A percentile compares a stretch with the other conserved stretches of the same genome.
phyloP scores from a whole-genome alignment of 1,139 yeast species.

The Hyphopichia khmerensis region DNA sequence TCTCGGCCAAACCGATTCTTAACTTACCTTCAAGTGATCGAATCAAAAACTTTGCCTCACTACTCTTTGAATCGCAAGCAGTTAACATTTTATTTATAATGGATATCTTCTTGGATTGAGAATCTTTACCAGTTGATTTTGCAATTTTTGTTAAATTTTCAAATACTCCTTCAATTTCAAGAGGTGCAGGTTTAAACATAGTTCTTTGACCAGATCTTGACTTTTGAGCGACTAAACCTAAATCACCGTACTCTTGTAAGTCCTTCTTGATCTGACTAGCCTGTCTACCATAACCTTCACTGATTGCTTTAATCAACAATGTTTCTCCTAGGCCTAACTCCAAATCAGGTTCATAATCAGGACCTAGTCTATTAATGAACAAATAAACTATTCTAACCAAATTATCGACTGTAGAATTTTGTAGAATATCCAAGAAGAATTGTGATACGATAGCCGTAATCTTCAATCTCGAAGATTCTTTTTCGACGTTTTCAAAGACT shows the following conservation, averaged over 20 bases:
- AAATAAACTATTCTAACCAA: constrained; percentile 74
- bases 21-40: constrained; percentile 91
- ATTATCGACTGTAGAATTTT: constrained; percentile 52
- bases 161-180: constrained; percentile 74
- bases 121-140: constrained; percentile 73
- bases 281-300: constrained; percentile 87
- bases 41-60: constrained; percentile 85
- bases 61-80: constrained; percentile 68
- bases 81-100: constrained; percentile 82
- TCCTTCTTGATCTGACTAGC: constrained; percentile 68
- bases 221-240: constrained; percentile 84
- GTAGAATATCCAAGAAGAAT: constrained; percentile 63
- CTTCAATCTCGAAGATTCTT: constrained; percentile 77
- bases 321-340: constrained; percentile 94
- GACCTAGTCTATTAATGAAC: constrained; percentile 86
- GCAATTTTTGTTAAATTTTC: constrained; percentile 76
- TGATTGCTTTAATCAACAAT: constrained; percentile 78
- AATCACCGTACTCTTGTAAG: constrained; percentile 79
- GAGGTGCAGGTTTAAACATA: constrained; percentile 87
- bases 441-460: constrained; percentile 73
- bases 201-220: constrained; percentile 85
- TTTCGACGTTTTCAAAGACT: constrained; percentile 73
- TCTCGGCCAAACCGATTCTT: constrained; percentile 92
- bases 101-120: constrained; percentile 74
- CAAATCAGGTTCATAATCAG: constrained; percentile 87